Evolutionary conservation across 257 asterid genomes (phyloP).

Genomic region (Sherardia arvensis): DNA sequence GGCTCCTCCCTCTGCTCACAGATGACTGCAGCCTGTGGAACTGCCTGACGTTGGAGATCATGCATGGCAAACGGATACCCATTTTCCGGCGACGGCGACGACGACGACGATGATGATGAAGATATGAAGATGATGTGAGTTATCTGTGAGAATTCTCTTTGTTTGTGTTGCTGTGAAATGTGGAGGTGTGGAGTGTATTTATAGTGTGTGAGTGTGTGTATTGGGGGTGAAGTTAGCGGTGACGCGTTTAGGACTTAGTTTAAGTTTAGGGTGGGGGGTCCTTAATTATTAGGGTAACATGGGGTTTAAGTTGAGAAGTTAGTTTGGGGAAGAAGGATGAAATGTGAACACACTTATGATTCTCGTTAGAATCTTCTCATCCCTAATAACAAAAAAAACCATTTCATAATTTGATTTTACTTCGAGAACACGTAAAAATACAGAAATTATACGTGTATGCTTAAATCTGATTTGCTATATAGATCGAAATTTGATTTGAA

Average conservation of each 20-base stretch:
- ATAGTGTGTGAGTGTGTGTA: background rate
- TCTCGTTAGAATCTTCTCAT: too few relatives aligned
- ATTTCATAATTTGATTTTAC: too few relatives aligned
- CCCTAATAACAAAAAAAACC: too few relatives aligned
- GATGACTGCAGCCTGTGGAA: conserved; percentile 21
- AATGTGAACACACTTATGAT: background rate
- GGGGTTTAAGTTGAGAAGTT: conserved; percentile 10
- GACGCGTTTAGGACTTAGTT: background rate
- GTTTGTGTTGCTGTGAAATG: background rate
- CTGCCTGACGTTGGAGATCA: conserved; percentile 18
- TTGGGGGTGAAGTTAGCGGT: background rate
- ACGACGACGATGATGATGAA: background rate
- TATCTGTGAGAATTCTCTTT: background rate
- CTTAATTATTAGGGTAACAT: conserved; percentile 17
- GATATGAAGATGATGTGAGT: too few relatives aligned
- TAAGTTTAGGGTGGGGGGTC: conserved; percentile 2
- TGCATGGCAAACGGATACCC: conserved; percentile 24
- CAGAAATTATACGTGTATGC: too few relatives aligned
- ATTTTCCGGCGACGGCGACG: too few relatives aligned
- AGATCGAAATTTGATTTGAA: too few relatives aligned
- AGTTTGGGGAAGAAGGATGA: background rate
- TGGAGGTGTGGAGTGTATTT: conserved; percentile 9
- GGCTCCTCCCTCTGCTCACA: conserved; percentile 9
- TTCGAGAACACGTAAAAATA: too few relatives aligned
- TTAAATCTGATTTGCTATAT: too few relatives aligned